Base-by-base conservation (phyloP, 2,329 filamentous ascomycete species). In the Metarhizium rileyi region DNA sequence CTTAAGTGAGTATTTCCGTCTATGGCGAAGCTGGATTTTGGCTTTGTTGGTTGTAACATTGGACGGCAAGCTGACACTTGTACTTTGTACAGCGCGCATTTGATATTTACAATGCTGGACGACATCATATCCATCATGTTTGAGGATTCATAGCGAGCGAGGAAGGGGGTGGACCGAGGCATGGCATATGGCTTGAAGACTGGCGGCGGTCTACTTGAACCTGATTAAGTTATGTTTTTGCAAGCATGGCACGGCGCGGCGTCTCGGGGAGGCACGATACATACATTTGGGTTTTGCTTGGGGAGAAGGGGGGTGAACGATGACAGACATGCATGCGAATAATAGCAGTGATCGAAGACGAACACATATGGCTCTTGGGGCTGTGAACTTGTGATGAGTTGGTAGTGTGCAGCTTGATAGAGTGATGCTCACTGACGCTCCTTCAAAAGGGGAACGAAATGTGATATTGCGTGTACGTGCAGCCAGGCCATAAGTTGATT, bases 91-190 rank as follows among this genome's bases (percentile, higher is more conserved):
- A 83, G 79, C 65, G 76, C 82, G 44, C 85, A 88, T 64, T 66
- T 89, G 44, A 75, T 78, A 18, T 87, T 86, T 64, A 86, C 82
- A 2, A 75, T 88, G 50, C 64, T 89, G 53, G 85, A 89, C 64
- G 85, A 88, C 66, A 64, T 87, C 47, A 69, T 87, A 30, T 72
- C 79, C 48, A 74, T 85, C 27, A 63, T 87, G 49, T 87, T 87
- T 66, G 75, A 69, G 14, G 70, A 75, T 36, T 12, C 45, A 14
- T 52, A 44, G 44, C 12, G 5, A 22, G 35, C 23, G 35, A 49
- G 20, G 38, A 12, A 23, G 22, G n/a, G 18, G 18, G 35, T 9
- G 35, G 16, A 7, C 16, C 18, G 16, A 9, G 18, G 6, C 6
- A 38, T 38, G 35, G 16, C 9, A 8, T 18, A 3, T 8, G n/a